These are phyloP conservation scores for Toxoplasma gondii DNA, from an alignment of 169 alveolate species.

Conservation along the genomic window DNA sequence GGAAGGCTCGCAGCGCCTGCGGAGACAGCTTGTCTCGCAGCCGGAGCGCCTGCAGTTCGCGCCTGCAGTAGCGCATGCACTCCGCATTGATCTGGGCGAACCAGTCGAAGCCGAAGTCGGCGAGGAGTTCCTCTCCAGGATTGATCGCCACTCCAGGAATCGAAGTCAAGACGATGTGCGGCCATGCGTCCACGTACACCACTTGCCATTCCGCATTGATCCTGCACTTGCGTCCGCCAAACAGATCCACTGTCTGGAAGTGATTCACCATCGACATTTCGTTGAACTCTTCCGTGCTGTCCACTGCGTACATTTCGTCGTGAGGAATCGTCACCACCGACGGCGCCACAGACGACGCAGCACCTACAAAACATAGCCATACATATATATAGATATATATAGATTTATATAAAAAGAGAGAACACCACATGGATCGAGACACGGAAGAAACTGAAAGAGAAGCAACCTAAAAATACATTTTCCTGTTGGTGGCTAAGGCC, in stretches of 20 bases:
- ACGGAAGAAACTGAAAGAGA: too few species aligned
- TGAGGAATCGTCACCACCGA: background rate
- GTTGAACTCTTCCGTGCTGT: conserved; percentile 5
- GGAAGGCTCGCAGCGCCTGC: conserved; percentile 11
- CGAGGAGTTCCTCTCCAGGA: conserved; percentile 75
- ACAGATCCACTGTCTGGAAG: conserved; percentile 20
- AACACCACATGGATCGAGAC: background rate
- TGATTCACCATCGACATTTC: conserved; percentile 16
- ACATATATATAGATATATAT: background rate
- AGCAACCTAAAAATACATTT: too few species aligned
- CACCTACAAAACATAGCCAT: background rate
- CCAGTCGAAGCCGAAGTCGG: conserved; percentile 76
- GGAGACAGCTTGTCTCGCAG: background rate
- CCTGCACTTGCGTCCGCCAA: background rate
- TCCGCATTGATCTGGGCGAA: conserved; percentile 12
- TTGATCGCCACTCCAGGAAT: conserved; percentile 73
- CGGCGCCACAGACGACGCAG: background rate
- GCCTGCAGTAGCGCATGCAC: conserved; percentile 27
- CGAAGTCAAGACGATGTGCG: conserved; percentile 72
- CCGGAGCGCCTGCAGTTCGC: conserved; percentile 14
- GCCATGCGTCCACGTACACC: conserved; percentile 78
- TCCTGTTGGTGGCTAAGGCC: background rate
- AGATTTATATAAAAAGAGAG: background rate
- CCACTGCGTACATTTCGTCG: conserved; percentile 29
- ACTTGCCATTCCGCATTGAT: conserved; percentile 44